Evolutionary conservation across 495 filamentous ascomycete genomes (phyloP).

Genomic region (Hypoxylon rickii): DNA sequence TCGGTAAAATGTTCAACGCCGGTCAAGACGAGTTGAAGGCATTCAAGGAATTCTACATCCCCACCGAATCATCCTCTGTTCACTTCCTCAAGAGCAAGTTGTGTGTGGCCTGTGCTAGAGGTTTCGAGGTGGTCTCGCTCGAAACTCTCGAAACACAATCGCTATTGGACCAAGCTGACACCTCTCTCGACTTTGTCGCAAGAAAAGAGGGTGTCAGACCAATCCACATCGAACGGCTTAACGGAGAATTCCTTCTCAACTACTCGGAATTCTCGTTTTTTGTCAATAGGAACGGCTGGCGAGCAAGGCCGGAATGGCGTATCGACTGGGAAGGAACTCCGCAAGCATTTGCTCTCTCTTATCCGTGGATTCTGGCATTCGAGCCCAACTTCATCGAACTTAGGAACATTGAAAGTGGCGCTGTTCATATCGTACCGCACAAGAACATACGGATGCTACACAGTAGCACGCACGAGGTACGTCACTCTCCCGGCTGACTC

Average conservation of each 20-base stretch:
- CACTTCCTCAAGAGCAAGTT: conserved; percentile 97
- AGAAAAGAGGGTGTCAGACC: conserved; percentile 91
- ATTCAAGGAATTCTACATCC: conserved; percentile 99
- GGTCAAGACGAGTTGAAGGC: conserved; percentile 93
- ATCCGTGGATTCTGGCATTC: conserved; percentile 96
- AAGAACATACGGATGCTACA: conserved; percentile 98
- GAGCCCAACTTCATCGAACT: conserved; percentile 99
- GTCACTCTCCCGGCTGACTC: conserved; percentile 40
- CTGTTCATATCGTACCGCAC: conserved; percentile 91
- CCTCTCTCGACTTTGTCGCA: conserved; percentile 93
- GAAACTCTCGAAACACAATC: conserved; percentile 98
- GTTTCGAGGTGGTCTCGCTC: conserved; percentile 95
- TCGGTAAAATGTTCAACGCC: conserved; percentile 91
- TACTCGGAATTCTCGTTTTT: conserved; percentile 99
- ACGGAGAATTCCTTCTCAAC: conserved; percentile 95
- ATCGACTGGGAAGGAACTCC: conserved; percentile 97
- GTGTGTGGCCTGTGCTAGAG: conserved; percentile 91
- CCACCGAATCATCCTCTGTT: conserved; percentile 91
- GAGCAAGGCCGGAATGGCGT: conserved; percentile 91
- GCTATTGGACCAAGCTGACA: conserved; percentile 96
- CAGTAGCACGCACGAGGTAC: conserved; percentile 92
- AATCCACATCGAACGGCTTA: conserved; percentile 96
- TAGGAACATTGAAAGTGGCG: conserved; percentile 87
- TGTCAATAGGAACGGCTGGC: conserved; percentile 98
- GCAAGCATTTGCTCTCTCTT: conserved; percentile 86